A percentile compares a stretch with the other conserved stretches of the same genome.
Conservation (phyloP, 2,329 filamentous ascomycete species). For the Botrytis sinoallii region DNA sequence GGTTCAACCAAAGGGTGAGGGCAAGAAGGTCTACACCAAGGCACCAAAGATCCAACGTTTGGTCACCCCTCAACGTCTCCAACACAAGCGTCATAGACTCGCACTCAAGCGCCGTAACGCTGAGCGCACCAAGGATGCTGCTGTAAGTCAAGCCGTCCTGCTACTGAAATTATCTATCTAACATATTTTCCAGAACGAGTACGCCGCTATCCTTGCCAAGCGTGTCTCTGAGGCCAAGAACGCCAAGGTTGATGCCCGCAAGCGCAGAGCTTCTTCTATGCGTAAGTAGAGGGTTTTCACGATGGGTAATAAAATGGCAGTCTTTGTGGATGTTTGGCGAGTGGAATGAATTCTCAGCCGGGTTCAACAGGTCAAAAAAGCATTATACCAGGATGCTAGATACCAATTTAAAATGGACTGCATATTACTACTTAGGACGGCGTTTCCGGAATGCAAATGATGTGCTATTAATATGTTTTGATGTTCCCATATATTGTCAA, state of each 20-base stretch:
- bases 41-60: slow-evolving; percentile 99
- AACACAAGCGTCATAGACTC: slow-evolving; percentile 98
- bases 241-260: slow-evolving; percentile 88
- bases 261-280: slow-evolving; percentile 96
- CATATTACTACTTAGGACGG: slow-evolving; percentile 20
- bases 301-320: slow-evolving; percentile 12
- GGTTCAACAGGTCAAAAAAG: slow-evolving; percentile 16
- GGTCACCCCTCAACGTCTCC: slow-evolving; percentile 97
- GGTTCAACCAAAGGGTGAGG: slow-evolving; percentile 94
- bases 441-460: slow-evolving; percentile 19
- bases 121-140: slow-evolving; percentile 98
- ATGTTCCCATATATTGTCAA: background rate
- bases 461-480: slow-evolving; percentile 10
- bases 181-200: slow-evolving; percentile 71
- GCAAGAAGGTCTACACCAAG: slow-evolving; percentile 99
- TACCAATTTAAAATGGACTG: slow-evolving; percentile 17
- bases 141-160: slow-evolving; percentile 60
- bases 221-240: slow-evolving; percentile 95
- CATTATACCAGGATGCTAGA: slow-evolving; percentile 20
- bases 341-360: slow-evolving; percentile 15
- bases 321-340: slow-evolving; percentile 16
- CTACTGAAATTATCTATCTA: background rate
- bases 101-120: slow-evolving; percentile 97
- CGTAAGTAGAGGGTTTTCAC: slow-evolving; percentile 62
- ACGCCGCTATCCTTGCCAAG: slow-evolving; percentile 93